Percentiles rank a stretch among this genome's conserved stretches.
These are phyloP conservation scores for Neurospora intermedia DNA, from an alignment of 495 filamentous ascomycete genomes.

Conservation along the genomic window DNA sequence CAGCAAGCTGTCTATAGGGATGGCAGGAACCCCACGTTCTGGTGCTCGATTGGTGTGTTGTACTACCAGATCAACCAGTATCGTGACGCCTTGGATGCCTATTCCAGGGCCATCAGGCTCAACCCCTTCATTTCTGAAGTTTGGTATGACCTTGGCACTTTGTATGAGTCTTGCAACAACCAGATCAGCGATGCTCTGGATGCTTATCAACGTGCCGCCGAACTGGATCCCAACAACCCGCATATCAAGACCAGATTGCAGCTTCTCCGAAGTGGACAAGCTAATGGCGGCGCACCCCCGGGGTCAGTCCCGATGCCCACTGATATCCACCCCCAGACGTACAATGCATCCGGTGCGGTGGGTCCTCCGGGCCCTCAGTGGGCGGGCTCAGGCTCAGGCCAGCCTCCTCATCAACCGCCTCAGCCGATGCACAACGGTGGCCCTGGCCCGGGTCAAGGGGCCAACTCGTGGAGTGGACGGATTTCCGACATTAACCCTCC, in stretches of 20 bases:
- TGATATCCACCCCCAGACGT: constrained; percentile 63
- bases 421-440: constrained; percentile 37
- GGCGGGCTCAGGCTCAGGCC: constrained; percentile 57
- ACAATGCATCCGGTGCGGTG: constrained; percentile 58
- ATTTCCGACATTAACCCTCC: constrained; percentile 69
- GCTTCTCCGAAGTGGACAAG: constrained; percentile 69
- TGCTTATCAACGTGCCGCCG: constrained; percentile 88
- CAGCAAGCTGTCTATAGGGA: constrained; percentile 98
- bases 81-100: constrained; percentile 94
- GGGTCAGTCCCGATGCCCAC: constrained; percentile 36
- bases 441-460: constrained; percentile 53
- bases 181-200: constrained; percentile 94
- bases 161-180: constrained; percentile 99
- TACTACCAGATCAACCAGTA: constrained; percentile 99
- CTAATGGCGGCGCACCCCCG: constrained; percentile 55
- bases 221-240: constrained; percentile 83
- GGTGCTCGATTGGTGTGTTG: constrained; percentile 98
- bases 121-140: constrained; percentile 99
- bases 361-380: constrained; percentile 76
- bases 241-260: constrained; percentile 94
- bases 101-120: constrained; percentile 92
- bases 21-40: constrained; percentile 97
- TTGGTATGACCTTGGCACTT: constrained; percentile 95
- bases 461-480: constrained; percentile 63
- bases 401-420: constrained; percentile 32